phyloP scores from a whole-genome alignment of 2,329 filamentous ascomycete genomes.

The Colletotrichum scovillei region DNA sequence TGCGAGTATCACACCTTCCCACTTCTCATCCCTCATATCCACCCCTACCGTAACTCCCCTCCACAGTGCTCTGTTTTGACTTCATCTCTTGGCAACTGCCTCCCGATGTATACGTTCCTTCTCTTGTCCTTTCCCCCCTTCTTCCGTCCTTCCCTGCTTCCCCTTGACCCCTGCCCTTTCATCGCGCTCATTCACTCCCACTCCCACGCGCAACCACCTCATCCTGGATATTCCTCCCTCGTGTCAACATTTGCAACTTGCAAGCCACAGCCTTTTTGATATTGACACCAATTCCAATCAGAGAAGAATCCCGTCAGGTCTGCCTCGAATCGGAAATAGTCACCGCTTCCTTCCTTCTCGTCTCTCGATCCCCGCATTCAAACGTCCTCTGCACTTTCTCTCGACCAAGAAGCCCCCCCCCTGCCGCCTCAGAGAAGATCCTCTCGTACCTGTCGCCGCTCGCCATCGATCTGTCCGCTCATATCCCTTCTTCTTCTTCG shows the following conservation, averaged over 20 bases:
- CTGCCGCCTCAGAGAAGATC: not conserved
- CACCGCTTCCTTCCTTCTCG: not conserved
- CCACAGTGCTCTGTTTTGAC: conserved; percentile 27
- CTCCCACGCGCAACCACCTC: not conserved
- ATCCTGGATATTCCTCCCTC: not conserved
- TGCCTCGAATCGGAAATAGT: not conserved
- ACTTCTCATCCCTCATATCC: not conserved
- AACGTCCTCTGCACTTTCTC: not conserved
- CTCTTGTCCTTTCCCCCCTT: not conserved
- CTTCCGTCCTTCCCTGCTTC: not conserved
- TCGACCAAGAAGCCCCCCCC: not conserved
- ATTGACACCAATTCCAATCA: not conserved
- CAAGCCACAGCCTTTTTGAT: not conserved
- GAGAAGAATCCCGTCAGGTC: not conserved
- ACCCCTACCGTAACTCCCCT: not conserved
- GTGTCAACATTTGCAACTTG: not conserved
- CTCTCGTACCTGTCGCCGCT: not conserved
- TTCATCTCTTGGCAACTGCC: conserved; percentile 19
- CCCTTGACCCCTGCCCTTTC: not conserved
- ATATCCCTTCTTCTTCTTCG: conserved; percentile 17
- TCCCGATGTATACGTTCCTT: not conserved
- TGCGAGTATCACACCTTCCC: no score
- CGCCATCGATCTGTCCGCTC: not conserved
- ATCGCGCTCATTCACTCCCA: not conserved
- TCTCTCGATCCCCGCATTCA: not conserved